A percentile compares a stretch with the other conserved stretches of the same genome.
Evolutionary conservation across 208 protist species (phyloP).

Genomic region (Trypanosoma rangeli): DNA sequence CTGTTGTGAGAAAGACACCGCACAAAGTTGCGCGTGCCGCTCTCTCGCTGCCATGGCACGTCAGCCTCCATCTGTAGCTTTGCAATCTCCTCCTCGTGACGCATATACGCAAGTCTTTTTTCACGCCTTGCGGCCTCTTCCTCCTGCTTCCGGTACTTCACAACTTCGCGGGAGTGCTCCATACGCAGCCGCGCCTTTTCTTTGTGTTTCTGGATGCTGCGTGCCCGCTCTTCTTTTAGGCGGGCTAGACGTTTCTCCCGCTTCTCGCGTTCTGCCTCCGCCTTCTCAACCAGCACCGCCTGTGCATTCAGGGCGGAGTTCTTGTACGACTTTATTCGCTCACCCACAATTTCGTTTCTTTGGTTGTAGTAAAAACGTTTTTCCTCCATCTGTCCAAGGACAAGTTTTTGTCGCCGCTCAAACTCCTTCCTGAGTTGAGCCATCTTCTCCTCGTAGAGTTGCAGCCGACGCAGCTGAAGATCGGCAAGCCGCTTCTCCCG

Average conservation of each 20-base stretch:
- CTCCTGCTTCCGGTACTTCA: slow-evolving; percentile 22
- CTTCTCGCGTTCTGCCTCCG: slow-evolving; percentile 41
- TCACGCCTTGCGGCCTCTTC: slow-evolving; percentile 32
- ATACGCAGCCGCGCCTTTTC: slow-evolving; percentile 25
- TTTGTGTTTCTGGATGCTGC: slow-evolving; percentile 31
- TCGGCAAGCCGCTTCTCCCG: slow-evolving; percentile 35
- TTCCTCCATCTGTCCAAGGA: slow-evolving; percentile 44
- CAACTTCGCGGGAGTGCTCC: slow-evolving; percentile 10
- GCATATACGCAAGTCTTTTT: background rate
- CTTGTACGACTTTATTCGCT: slow-evolving; percentile 39
- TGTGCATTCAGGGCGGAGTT: slow-evolving; percentile 43
- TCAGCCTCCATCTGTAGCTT: slow-evolving; percentile 18
- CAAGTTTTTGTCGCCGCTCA: slow-evolving; percentile 44
- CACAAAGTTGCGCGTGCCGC: background rate
- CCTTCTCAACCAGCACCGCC: slow-evolving; percentile 40
- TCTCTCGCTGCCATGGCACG: background rate
- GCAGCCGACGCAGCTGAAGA: slow-evolving; percentile 38
- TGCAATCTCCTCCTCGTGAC: slow-evolving; percentile 2
- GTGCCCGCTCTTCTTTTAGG: slow-evolving; percentile 47
- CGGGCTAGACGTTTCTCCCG: slow-evolving; percentile 41
- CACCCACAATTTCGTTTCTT: slow-evolving; percentile 46
- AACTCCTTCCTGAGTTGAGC: slow-evolving; percentile 39
- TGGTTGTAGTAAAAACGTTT: slow-evolving; percentile 55
- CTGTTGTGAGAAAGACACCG: slow-evolving; percentile 20
- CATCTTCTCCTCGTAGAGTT: slow-evolving; percentile 34